These are phyloP conservation scores for Paraphoma chrysanthemicola DNA, from an alignment of 2,329 filamentous ascomycete species.

Conservation along the genomic window DNA sequence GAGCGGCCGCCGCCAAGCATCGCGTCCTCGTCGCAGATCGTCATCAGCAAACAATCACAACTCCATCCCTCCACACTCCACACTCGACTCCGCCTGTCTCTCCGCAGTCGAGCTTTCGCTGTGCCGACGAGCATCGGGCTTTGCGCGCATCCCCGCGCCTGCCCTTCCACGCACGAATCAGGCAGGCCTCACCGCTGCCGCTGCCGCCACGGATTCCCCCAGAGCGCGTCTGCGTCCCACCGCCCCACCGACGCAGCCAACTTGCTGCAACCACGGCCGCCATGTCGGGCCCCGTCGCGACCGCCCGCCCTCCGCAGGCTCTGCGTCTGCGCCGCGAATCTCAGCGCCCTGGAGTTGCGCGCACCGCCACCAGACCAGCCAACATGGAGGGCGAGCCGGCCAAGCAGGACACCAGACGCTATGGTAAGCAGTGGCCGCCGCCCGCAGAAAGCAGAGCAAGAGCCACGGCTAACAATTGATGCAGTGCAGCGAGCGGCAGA, in stretches of 20 bases:
- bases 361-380: conserved; percentile 30
- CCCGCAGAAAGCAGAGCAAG: neutral
- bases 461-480: conserved; percentile 10
- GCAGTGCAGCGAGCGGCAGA: conserved; percentile 76
- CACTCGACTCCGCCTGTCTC: conserved; percentile 1
- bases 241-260: conserved; percentile 17
- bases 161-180: conserved; percentile 7
- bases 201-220: conserved; percentile 13
- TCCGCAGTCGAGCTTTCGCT: neutral
- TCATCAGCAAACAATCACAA: conserved; percentile 19
- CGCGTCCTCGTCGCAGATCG: neutral
- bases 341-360: conserved; percentile 49
- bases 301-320: conserved; percentile 48
- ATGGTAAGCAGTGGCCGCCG: conserved; percentile 33
- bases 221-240: conserved; percentile 19
- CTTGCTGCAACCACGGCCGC: conserved; percentile 11
- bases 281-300: conserved; percentile 44
- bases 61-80: conserved; percentile 9
- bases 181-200: conserved; percentile 10
- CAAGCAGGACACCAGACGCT: conserved; percentile 41
- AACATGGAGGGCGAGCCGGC: conserved; percentile 37
- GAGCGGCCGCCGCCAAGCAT: neutral
- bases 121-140: conserved; percentile 9
- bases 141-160: conserved; percentile 22
- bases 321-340: conserved; percentile 53